Conservation (phyloP, 805 yeast species). For the Torulaspora quercuum region DNA sequence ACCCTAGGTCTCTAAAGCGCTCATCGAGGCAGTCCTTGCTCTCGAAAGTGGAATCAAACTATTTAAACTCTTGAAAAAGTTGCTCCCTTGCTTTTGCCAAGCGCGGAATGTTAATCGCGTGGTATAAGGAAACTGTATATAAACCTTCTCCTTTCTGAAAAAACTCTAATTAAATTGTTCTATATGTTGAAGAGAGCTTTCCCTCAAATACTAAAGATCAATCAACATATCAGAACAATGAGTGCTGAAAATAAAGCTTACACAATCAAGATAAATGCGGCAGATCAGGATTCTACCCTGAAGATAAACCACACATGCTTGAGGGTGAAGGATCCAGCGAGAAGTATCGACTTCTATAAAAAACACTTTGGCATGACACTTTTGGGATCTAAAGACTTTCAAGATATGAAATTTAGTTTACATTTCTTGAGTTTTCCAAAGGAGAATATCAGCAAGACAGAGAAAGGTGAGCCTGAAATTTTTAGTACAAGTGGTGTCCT, state of each 20-base stretch:
- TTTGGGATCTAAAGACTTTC: slow-evolving; percentile 49
- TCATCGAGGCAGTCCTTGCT: no score
- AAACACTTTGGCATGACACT: slow-evolving; percentile 71
- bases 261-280: slow-evolving; percentile 21
- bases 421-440: slow-evolving; percentile 58
- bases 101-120: no score
- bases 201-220: slow-evolving; percentile 3
- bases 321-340: slow-evolving; percentile 77
- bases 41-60: no score
- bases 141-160: neutral
- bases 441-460: slow-evolving; percentile 35
- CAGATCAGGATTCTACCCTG: slow-evolving; percentile 29
- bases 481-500: slow-evolving; percentile 55
- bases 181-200: slow-evolving; percentile 6
- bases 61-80: no score
- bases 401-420: slow-evolving; percentile 57
- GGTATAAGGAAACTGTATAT: neutral
- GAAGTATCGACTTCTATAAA: slow-evolving; percentile 68
- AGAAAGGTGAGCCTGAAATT: slow-evolving; percentile 38
- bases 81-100: no score
- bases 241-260: slow-evolving; percentile 17
- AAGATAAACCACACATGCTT: slow-evolving; percentile 67
- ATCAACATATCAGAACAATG: slow-evolving; percentile 17
- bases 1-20: no score
- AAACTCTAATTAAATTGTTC: neutral